Evolutionary conservation across 2,329 filamentous ascomycete species (phyloP).

Genomic region (Raffaelea ambrosiae): DNA sequence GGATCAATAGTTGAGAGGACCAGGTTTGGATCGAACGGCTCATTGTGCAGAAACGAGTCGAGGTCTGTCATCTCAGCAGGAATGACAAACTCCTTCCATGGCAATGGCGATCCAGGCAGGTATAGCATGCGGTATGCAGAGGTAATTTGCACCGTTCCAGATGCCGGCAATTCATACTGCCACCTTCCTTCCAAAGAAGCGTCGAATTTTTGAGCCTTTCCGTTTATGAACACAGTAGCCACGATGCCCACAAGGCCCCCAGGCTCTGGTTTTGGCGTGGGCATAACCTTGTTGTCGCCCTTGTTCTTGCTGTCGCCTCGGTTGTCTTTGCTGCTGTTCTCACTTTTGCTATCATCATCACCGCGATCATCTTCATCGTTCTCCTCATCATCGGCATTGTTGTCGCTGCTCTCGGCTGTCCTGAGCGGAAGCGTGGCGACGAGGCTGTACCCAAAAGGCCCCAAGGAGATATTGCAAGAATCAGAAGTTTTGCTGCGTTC

Average conservation of each 20-base stretch:
- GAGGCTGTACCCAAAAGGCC: not conserved
- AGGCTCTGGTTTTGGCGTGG: too few relatives aligned
- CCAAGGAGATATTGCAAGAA: not conserved
- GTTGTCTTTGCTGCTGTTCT: too few relatives aligned
- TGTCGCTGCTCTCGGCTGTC: not conserved
- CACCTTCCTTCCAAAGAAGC: not conserved
- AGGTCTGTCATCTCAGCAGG: not conserved
- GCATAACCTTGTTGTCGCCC: too few relatives aligned
- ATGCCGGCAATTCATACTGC: not conserved
- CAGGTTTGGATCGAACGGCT: not conserved
- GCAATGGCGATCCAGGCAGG: not conserved
- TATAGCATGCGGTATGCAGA: not conserved
- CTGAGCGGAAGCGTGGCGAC: not conserved
- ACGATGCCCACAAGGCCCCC: not conserved
- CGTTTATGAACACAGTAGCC: not conserved
- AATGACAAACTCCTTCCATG: not conserved
- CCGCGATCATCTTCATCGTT: too few relatives aligned
- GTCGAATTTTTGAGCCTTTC: not conserved
- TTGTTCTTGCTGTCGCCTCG: too few relatives aligned
- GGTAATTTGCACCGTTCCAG: not conserved
- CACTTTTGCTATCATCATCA: too few relatives aligned
- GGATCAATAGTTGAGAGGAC: too few relatives aligned
- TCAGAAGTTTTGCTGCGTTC: too few relatives aligned
- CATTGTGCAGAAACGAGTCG: not conserved
- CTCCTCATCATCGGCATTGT: too few relatives aligned